phyloP scores from a whole-genome alignment of 352 stramenopile species.

The Halophytophthora batemanensis region DNA sequence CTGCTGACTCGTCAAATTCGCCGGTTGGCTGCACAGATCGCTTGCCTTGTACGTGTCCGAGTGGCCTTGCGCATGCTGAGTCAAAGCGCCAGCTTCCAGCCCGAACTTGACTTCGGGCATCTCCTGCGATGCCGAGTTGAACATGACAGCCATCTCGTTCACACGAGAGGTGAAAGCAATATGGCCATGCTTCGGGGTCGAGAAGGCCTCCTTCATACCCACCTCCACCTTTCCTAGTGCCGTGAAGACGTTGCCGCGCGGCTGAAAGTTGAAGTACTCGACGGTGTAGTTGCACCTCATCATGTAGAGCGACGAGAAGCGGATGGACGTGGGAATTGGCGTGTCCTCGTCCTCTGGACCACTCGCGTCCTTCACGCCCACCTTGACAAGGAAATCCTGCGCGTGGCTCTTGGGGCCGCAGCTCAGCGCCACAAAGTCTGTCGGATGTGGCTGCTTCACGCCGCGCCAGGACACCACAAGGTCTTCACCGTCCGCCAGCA shows the following conservation, averaged over 20 bases:
- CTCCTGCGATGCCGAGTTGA: constrained; percentile 62
- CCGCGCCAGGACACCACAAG: constrained; percentile 67
- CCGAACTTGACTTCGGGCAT: constrained; percentile 53
- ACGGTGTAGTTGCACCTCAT: constrained; percentile 72
- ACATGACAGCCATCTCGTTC: constrained; percentile 77
- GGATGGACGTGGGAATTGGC: constrained; percentile 32
- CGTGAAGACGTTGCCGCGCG: constrained; percentile 35
- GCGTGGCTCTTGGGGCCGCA: constrained; percentile 52
- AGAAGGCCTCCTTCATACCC: constrained; percentile 54
- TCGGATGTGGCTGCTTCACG: constrained; percentile 38
- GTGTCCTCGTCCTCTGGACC: constrained; percentile 17
- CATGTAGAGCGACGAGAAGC: constrained; percentile 71
- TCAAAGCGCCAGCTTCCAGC: constrained; percentile 23
- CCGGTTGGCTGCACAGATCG: constrained; percentile 64
- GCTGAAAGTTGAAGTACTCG: constrained; percentile 58
- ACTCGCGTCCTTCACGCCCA: constrained; percentile 30
- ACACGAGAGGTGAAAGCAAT: constrained; percentile 50
- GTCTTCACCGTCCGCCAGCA: constrained; percentile 63
- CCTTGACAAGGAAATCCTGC: constrained; percentile 51
- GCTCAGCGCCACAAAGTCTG: constrained; percentile 68
- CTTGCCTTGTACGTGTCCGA: constrained; percentile 62
- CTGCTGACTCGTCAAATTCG: constrained; percentile 56
- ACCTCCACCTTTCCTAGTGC: constrained; percentile 41
- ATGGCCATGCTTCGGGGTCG: constrained; percentile 65
- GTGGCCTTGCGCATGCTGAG: constrained; percentile 25